Evolutionary conservation across 139 green algal species (phyloP).

Genomic region (Limnomonas spitsbergensis): DNA sequence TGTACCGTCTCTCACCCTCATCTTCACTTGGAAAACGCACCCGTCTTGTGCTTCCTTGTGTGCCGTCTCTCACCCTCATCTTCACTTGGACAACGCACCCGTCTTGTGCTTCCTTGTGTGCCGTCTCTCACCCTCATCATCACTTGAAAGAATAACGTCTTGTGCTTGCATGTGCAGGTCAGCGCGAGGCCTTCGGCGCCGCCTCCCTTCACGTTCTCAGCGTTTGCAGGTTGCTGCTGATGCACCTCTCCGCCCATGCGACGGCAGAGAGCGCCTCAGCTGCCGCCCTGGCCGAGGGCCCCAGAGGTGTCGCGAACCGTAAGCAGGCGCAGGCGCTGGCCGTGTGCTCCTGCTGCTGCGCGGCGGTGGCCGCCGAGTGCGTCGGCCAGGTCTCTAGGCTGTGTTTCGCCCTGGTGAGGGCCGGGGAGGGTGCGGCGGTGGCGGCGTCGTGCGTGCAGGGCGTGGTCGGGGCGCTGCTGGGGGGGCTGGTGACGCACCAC

Average conservation of each 20-base stretch:
- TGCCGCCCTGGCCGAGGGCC: background rate
- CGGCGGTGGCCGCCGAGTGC: background rate
- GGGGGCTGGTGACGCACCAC: background rate
- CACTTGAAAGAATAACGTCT: background rate
- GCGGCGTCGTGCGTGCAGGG: background rate
- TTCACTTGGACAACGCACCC: background rate
- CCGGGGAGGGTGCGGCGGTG: background rate
- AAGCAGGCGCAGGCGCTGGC: background rate
- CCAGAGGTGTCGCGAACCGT: background rate
- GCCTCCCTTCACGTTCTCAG: constrained; percentile 8
- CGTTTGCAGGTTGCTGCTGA: background rate
- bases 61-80: background rate
- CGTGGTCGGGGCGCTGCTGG: background rate
- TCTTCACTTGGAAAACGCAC: background rate
- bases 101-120: no score
- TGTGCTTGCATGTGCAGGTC: background rate
- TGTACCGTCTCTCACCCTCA: no score
- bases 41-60: background rate
- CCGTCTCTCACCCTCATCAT: no score
- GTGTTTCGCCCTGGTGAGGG: background rate
- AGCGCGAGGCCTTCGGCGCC: background rate
- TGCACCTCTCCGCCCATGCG: background rate
- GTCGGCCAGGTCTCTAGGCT: background rate
- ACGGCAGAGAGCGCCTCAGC: background rate
- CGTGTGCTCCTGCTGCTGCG: background rate